Conservation (phyloP, 2,329 filamentous ascomycete species). For the Neonectria sp. region DNA sequence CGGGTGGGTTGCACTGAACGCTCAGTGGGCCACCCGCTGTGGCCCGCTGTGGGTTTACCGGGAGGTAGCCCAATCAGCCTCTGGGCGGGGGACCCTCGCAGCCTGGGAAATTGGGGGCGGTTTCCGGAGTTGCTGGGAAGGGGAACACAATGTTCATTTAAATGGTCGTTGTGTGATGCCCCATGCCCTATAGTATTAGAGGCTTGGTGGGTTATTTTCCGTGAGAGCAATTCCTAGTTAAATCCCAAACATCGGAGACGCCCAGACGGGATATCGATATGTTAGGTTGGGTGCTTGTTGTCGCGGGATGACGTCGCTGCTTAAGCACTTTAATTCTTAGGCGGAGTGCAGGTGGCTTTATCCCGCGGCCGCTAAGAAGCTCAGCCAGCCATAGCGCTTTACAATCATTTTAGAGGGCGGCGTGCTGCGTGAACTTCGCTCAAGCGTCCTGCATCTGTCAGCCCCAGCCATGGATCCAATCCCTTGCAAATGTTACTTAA, state of each 20-base stretch:
- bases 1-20: not conserved
- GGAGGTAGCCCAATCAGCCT: not conserved
- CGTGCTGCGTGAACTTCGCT: not conserved
- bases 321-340: not conserved
- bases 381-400: constrained; percentile 32
- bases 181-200: not conserved
- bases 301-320: constrained; percentile 9
- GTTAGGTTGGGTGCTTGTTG: not conserved
- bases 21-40: constrained; percentile 10
- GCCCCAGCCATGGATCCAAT: not conserved
- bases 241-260: not conserved
- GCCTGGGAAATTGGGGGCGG: constrained; percentile 3
- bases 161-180: not conserved
- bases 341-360: constrained; percentile 47
- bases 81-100: not conserved
- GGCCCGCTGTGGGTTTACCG: constrained; percentile 4
- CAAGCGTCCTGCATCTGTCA: not conserved
- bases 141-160: not conserved
- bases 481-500: not conserved
- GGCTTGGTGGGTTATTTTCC: not conserved
- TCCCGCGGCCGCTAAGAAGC: constrained; percentile 51
- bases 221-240: not conserved
- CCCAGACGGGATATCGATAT: not conserved
- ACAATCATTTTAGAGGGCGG: not conserved
- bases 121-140: not conserved